These are phyloP conservation scores for Scorias spongiosa DNA, from an alignment of 2,329 filamentous ascomycete genomes.

Conservation along the genomic window DNA sequence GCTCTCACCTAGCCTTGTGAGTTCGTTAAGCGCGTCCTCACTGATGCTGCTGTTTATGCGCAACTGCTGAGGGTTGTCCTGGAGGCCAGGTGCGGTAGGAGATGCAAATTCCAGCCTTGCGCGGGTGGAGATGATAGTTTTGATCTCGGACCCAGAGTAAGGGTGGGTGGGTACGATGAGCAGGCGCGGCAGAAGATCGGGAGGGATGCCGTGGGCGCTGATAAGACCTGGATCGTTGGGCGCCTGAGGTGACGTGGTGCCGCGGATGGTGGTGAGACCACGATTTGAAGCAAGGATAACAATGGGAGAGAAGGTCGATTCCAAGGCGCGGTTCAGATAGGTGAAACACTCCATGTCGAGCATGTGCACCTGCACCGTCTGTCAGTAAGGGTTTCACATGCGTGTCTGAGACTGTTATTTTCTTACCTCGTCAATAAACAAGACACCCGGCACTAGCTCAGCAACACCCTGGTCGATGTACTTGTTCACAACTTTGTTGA, in stretches of 20 bases:
- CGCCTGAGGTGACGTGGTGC: conserved; percentile 32
- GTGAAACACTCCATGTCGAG: conserved; percentile 98
- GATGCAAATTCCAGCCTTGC: conserved; percentile 32
- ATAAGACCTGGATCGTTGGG: conserved; percentile 50
- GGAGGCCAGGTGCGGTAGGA: conserved; percentile 18
- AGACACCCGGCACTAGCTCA: conserved; percentile 90
- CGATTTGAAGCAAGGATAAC: conserved; percentile 96
- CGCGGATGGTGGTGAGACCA: conserved; percentile 82
- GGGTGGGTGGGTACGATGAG: conserved; percentile 92
- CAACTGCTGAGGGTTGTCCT: conserved; percentile 26
- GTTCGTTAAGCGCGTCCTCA: conserved; percentile 71
- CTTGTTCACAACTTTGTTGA: conserved; percentile 98
- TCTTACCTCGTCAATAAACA: conserved; percentile 93
- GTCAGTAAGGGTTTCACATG: conserved; percentile 1
- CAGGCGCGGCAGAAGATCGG: conserved; percentile 82
- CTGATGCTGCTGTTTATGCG: conserved; percentile 68
- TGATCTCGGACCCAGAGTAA: conserved; percentile 79
- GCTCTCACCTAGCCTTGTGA: conserved; percentile 72
- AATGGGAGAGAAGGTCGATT: conserved; percentile 87
- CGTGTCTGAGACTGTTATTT: neutral
- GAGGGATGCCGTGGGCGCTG: conserved; percentile 83
- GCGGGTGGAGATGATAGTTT: conserved; percentile 75
- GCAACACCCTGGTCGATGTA: conserved; percentile 98
- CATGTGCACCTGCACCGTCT: conserved; percentile 71
- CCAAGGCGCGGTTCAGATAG: conserved; percentile 94